Conservation (phyloP, 2,329 filamentous ascomycete species). For the Epichloe coenophiala region DNA sequence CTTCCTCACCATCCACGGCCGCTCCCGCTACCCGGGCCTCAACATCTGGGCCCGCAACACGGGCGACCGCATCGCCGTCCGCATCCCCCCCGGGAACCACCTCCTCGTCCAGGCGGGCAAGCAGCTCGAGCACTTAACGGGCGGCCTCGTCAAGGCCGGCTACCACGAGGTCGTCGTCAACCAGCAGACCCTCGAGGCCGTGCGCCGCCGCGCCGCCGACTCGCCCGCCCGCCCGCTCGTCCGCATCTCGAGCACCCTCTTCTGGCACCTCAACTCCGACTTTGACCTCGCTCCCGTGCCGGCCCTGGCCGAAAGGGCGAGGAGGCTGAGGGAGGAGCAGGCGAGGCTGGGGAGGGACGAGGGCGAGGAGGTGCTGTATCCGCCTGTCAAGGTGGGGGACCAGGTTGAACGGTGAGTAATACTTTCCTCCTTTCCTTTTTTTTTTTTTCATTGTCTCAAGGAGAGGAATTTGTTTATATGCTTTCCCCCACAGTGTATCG, state of each 20-base stretch:
- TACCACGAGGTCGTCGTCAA: conserved; percentile 50
- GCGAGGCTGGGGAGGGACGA: conserved; percentile 37
- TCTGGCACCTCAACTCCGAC: conserved; percentile 47
- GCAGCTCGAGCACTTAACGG: conserved; percentile 48
- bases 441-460: not conserved
- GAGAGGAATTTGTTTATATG: too few species aligned
- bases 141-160: conserved; percentile 46
- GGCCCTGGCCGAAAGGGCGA: conserved; percentile 30
- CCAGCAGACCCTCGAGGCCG: conserved; percentile 33
- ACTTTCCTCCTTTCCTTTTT: not conserved
- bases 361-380: conserved; percentile 34
- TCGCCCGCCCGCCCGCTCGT: conserved; percentile 38
- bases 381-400: conserved; percentile 42
- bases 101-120: conserved; percentile 49
- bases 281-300: conserved; percentile 40
- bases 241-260: conserved; percentile 46
- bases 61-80: conserved; percentile 42
- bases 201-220: conserved; percentile 27
- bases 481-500: too few species aligned
- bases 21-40: conserved; percentile 46
- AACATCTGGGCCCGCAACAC: conserved; percentile 53
- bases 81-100: conserved; percentile 45
- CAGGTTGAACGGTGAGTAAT: conserved; percentile 43
- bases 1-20: conserved; percentile 51
- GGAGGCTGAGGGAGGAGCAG: conserved; percentile 32